Evolutionary conservation across 2,329 filamentous ascomycete genomes (phyloP).

Genomic region (Colletotrichum spaethianum): DNA sequence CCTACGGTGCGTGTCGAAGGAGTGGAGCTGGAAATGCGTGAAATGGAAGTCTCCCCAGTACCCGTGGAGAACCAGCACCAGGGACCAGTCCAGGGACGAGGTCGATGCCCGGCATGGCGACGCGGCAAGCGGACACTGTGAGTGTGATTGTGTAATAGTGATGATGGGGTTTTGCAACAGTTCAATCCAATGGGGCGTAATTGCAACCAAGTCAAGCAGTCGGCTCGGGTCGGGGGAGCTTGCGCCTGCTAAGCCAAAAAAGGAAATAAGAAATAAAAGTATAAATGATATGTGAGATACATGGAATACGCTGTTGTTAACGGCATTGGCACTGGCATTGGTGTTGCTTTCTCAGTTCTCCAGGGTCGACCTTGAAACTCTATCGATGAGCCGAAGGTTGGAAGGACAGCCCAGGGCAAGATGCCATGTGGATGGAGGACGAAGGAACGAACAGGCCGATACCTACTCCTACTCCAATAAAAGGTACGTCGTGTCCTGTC

Average conservation of each 20-base stretch:
- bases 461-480: not conserved
- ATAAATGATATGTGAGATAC: slow-evolving; percentile 7
- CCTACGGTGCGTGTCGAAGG: not conserved
- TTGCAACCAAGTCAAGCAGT: slow-evolving; percentile 1
- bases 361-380: not conserved
- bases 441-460: slow-evolving; percentile 18
- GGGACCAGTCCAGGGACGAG: slow-evolving; percentile 1
- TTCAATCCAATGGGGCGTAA: not conserved
- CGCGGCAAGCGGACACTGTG: slow-evolving; percentile 17
- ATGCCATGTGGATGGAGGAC: slow-evolving; percentile 3
- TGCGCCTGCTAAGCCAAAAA: slow-evolving; percentile 18
- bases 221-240: not conserved
- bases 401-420: not conserved
- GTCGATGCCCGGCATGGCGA: not conserved
- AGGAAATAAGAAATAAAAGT: not conserved
- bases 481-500: not conserved
- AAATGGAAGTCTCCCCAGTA: not conserved
- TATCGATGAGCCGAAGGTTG: not conserved
- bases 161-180: not conserved
- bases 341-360: not conserved
- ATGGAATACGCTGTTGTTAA: not conserved
- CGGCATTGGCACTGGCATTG: not conserved
- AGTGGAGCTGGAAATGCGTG: slow-evolving; percentile 12
- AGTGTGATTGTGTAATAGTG: slow-evolving; percentile 11
- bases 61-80: slow-evolving; percentile 17